phyloP scores from a whole-genome alignment of 2,329 filamentous ascomycete species.

The Botryotinia calthae region DNA sequence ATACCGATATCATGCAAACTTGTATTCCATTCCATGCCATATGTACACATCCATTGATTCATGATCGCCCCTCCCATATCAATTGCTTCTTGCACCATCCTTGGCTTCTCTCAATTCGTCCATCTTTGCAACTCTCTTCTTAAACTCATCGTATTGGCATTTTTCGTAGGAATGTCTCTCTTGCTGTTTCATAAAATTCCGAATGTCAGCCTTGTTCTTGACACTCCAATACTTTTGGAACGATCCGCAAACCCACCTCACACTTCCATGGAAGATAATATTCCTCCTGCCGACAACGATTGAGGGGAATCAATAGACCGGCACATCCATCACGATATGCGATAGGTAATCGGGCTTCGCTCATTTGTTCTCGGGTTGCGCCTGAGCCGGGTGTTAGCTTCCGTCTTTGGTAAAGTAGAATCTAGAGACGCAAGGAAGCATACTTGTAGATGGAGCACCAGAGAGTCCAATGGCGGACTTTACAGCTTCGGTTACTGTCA shows the following conservation, averaged over 20 bases:
- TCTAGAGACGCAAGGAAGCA: constrained; percentile 18
- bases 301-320: constrained; percentile 89
- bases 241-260: constrained; percentile 59
- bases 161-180: constrained; percentile 98
- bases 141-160: constrained; percentile 98
- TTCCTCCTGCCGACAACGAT: constrained; percentile 86
- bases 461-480: constrained; percentile 49
- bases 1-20: constrained; percentile 15
- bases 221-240: background rate
- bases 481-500: constrained; percentile 48
- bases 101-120: constrained; percentile 87
- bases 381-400: constrained; percentile 45
- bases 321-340: constrained; percentile 95
- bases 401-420: background rate
- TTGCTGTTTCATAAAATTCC: constrained; percentile 55
- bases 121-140: constrained; percentile 98
- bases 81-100: constrained; percentile 83
- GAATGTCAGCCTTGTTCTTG: constrained; percentile 23
- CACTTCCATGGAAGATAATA: constrained; percentile 99
- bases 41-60: constrained; percentile 26
- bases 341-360: constrained; percentile 80
- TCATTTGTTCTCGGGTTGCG: constrained; percentile 90
- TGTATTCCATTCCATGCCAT: constrained; percentile 26
- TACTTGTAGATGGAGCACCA: constrained; percentile 35
- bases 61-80: constrained; percentile 24